These are phyloP conservation scores for Fomitopsis pinicola DNA, from an alignment of 1,284 basidiomycete genomes.

Conservation along the genomic window DNA sequence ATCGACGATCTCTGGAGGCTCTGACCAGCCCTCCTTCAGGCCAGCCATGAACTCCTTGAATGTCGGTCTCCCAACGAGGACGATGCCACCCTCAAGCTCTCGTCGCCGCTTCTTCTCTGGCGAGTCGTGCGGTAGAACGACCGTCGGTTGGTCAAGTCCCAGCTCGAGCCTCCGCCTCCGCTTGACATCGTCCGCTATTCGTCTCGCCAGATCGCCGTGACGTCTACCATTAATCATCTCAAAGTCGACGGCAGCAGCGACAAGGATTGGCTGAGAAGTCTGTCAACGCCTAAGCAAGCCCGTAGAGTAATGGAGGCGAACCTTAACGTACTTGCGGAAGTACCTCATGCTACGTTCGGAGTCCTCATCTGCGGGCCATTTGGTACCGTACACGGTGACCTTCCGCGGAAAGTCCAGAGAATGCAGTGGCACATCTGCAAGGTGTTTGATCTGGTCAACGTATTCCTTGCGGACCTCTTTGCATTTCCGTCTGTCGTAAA, in stretches of 20 bases:
- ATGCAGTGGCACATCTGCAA: conserved; percentile 65
- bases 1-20: conserved; percentile 65
- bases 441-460: conserved; percentile 73
- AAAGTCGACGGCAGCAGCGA: conserved; percentile 93
- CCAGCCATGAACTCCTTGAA: conserved; percentile 95
- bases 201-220: conserved; percentile 79
- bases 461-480: conserved; percentile 76
- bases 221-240: conserved; percentile 79
- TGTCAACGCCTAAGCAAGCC: conserved; percentile 8
- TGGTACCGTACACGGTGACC: conserved; percentile 83
- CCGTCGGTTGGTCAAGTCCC: conserved; percentile 53
- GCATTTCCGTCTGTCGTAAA: conserved; percentile 83
- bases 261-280: conserved; percentile 75
- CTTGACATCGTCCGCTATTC: conserved; percentile 71
- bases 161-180: conserved; percentile 56
- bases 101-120: conserved; percentile 53
- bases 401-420: conserved; percentile 74
- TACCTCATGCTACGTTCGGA: conserved; percentile 79
- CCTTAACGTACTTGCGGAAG: conserved; percentile 97
- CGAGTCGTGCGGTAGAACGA: conserved; percentile 55
- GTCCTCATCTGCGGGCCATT: conserved; percentile 96
- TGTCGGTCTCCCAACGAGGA: conserved; percentile 88
- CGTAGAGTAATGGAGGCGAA: conserved; percentile 33
- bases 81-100: conserved; percentile 77
- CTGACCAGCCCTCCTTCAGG: conserved; percentile 83